Base-by-base conservation (phyloP, 73 alveolate species). In the Paramecium tetraurelia region DNA sequence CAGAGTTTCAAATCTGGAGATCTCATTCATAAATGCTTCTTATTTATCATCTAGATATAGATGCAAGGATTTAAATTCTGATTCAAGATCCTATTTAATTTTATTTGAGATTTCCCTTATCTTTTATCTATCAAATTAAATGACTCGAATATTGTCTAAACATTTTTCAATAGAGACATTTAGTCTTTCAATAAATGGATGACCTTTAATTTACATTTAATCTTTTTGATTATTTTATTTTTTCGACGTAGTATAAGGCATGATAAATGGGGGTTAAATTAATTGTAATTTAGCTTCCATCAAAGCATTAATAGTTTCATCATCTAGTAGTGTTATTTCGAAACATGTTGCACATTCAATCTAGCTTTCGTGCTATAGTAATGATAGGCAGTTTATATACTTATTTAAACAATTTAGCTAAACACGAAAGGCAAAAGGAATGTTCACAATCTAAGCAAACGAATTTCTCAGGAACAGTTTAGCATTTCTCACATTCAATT, bases 131-230 rank as follows among this genome's bases (percentile, higher is more conserved):
- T 71, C 86, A 71, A 71, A 71, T 14, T 71, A 33, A 24, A 71
- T 27, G 20, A 40, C 11, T 29, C 86, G 9, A 12, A 71, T 71
- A 5, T 27, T 71, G 24, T 71, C 86, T 1, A 71, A 71, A 29
- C 58, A 24, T 35, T 40, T 71, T 35, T 71, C 86, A 31, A 71
- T 31, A 9, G 86, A 31, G 11, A 71, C 41, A 71, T 71, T 71
- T 11, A 71, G 57, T 71, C 33, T 71, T 31, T 71, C 86, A 21
- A 71, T 71, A 71, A 71, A 71, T 10, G 86, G 86, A 35, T 71
- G 86, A 71, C 86, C 86, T 71, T 71, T 71, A 11, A 71, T 35
- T 12, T 71, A 27, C 9, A 31, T 16, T 18, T 31, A 71, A 24
- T 27, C 58, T 71, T 31, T 31, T 31, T 71, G 16, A 22, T 71